Percentiles rank a stretch among this genome's conserved stretches.
phyloP scores from a whole-genome alignment of 768 basidiomycete species.

The Lentinula aciculospora region DNA sequence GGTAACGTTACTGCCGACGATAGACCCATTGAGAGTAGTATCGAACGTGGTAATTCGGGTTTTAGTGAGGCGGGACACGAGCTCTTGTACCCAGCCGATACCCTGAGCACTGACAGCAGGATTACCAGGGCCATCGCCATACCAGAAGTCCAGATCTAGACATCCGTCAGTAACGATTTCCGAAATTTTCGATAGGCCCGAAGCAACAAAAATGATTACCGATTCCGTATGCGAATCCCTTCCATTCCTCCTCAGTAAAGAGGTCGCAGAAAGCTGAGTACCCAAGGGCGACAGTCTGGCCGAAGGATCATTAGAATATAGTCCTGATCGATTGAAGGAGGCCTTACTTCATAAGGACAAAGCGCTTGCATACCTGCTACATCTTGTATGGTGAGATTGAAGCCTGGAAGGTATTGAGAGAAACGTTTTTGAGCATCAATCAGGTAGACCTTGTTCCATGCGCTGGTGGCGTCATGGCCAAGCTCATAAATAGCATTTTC shows the following conservation, averaged over 20 bases:
- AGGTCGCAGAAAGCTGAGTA: conserved; percentile 73
- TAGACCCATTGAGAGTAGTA: conserved; percentile 61
- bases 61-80: conserved; percentile 66
- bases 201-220: conserved; percentile 16
- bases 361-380: conserved; percentile 59
- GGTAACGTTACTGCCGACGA: conserved; percentile 44
- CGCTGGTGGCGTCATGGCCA: conserved; percentile 31
- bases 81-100: conserved; percentile 65
- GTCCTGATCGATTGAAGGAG: background rate
- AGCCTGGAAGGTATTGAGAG: conserved; percentile 41
- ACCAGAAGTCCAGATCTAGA: conserved; percentile 54
- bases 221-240: conserved; percentile 62
- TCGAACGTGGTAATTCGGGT: conserved; percentile 36
- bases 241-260: conserved; percentile 80
- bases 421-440: conserved; percentile 49
- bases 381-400: conserved; percentile 44
- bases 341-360: conserved; percentile 65
- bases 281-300: conserved; percentile 70
- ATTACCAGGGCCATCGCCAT: conserved; percentile 63
- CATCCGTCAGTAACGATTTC: background rate
- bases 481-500: conserved; percentile 36
- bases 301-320: background rate
- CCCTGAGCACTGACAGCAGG: conserved; percentile 58
- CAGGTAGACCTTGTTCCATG: conserved; percentile 64
- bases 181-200: no score